phyloP scores from a whole-genome alignment of 2,329 filamentous ascomycete species.

The Cordyceps cicadae region DNA sequence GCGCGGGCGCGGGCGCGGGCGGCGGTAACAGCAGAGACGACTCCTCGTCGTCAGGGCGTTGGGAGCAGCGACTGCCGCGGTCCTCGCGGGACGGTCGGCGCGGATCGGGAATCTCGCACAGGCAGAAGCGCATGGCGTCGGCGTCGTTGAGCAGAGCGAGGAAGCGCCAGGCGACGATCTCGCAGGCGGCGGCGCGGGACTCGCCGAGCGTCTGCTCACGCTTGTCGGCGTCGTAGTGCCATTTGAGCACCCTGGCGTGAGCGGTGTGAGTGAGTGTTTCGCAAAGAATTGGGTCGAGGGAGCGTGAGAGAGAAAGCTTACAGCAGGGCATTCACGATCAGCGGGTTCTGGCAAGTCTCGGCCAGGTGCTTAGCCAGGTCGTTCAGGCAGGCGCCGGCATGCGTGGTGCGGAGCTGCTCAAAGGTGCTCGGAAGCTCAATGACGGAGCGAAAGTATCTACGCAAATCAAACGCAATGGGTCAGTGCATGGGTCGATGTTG shows the following conservation, averaged over 20 bases:
- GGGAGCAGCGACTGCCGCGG: background rate
- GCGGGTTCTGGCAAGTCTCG: conserved; percentile 55
- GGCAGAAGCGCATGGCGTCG: conserved; percentile 65
- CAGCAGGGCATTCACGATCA: conserved; percentile 65
- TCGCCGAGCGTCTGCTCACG: conserved; percentile 60
- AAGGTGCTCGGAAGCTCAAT: conserved; percentile 60
- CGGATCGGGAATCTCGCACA: conserved; percentile 57
- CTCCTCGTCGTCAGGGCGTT: conserved; percentile 30
- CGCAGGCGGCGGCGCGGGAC: conserved; percentile 64
- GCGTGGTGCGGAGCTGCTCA: conserved; percentile 62
- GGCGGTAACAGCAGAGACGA: conserved; percentile 35
- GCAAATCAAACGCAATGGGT: background rate
- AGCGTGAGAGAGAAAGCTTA: conserved; percentile 30
- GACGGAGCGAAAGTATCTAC: conserved; percentile 54
- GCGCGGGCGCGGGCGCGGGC: background rate
- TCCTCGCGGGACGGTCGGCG: background rate
- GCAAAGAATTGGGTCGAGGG: background rate
- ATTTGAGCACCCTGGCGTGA: conserved; percentile 55
- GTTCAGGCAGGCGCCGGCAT: conserved; percentile 50
- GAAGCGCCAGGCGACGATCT: conserved; percentile 75
- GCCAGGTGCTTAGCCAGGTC: conserved; percentile 57
- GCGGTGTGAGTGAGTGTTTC: background rate
- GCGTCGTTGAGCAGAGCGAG: conserved; percentile 61
- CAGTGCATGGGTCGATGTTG: background rate
- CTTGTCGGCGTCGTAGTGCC: conserved; percentile 58